Conservation (phyloP, 306 rosid genomes). For the Acacia confusa region DNA sequence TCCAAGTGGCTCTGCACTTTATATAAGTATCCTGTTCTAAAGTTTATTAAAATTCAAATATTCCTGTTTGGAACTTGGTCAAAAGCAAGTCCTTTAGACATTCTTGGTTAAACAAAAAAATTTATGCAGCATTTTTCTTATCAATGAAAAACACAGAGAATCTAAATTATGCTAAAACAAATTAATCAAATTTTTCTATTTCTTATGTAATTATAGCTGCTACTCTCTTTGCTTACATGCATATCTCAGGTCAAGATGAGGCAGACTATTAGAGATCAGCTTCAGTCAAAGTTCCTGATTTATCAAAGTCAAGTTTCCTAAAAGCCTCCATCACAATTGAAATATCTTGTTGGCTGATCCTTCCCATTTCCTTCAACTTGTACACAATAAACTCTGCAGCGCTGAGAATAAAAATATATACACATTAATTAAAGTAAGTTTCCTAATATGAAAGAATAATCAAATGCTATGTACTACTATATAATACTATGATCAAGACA, state of each 20-base stretch:
- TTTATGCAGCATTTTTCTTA: background rate
- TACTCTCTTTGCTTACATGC: background rate
- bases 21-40: background rate
- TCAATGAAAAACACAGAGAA: background rate
- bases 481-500: background rate
- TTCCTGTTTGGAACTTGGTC: background rate
- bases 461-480: background rate
- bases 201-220: background rate
- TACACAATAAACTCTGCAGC: conserved; percentile 70
- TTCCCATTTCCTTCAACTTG: conserved; percentile 90
- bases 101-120: background rate
- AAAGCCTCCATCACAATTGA: conserved; percentile 58
- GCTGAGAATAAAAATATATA: conserved; percentile 31
- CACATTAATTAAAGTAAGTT: background rate
- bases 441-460: background rate
- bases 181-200: background rate
- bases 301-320: conserved; percentile 60
- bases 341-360: conserved; percentile 64
- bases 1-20: conserved; percentile 19
- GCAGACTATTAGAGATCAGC: conserved; percentile 47
- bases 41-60: background rate
- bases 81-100: background rate
- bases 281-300: conserved; percentile 73
- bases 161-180: background rate
- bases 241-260: conserved; percentile 14